These are phyloP conservation scores for Dittrichia graveolens DNA, from an alignment of 129 eudicot species.

Conservation along the genomic window DNA sequence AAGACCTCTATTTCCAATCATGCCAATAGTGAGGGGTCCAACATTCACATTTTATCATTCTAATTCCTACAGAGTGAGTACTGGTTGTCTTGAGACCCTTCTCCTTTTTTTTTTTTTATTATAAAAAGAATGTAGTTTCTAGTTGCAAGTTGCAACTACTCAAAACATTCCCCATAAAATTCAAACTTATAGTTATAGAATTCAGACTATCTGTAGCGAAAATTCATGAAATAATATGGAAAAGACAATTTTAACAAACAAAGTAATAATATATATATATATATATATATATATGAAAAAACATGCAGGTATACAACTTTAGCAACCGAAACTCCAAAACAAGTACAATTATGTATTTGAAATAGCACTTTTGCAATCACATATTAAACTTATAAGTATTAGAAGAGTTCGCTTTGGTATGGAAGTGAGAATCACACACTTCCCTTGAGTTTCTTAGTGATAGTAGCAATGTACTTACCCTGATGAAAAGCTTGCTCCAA, in stretches of 20 bases:
- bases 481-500: conserved; percentile 87
- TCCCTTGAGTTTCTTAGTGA: conserved; percentile 81
- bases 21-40: too few relatives aligned
- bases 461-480: conserved; percentile 74
- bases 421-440: conserved; percentile 41
- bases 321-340: conserved; percentile 2
- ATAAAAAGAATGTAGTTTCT: too few relatives aligned
- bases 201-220: too few relatives aligned
- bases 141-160: too few relatives aligned
- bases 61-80: too few relatives aligned
- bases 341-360: conserved; percentile 16
- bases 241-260: background rate
- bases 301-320: conserved; percentile 12
- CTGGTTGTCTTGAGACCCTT: too few relatives aligned
- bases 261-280: background rate
- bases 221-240: background rate
- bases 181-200: too few relatives aligned
- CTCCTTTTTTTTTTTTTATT: too few relatives aligned
- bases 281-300: conserved; percentile 10
- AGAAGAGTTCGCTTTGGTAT: conserved; percentile 9
- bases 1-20: too few relatives aligned
- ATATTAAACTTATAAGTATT: background rate
- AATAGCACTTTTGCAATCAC: conserved; percentile 28
- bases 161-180: too few relatives aligned
- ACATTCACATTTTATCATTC: too few relatives aligned